These are phyloP conservation scores for Mycena galopus DNA, from an alignment of 768 basidiomycete species.

Conservation along the genomic window DNA sequence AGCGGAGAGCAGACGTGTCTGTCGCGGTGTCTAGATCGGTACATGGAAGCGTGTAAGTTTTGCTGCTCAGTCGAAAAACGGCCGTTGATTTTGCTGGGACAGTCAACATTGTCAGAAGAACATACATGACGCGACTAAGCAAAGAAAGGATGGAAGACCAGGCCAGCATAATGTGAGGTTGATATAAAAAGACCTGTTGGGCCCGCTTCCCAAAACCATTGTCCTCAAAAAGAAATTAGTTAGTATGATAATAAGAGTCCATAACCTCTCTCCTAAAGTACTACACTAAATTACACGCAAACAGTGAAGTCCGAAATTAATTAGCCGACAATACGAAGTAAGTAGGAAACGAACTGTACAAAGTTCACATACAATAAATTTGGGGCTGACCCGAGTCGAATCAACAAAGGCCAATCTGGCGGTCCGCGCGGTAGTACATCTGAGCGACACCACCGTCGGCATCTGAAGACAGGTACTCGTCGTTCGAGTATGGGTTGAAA, in stretches of 20 bases:
- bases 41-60: slow-evolving; percentile 86
- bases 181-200: slow-evolving; percentile 12
- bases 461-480: slow-evolving; percentile 24
- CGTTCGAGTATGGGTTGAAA: slow-evolving; percentile 38
- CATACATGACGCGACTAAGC: slow-evolving; percentile 71
- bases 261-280: slow-evolving; percentile 16
- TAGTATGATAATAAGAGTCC: slow-evolving; percentile 29
- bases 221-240: slow-evolving; percentile 26
- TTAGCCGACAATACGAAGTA: slow-evolving; percentile 22
- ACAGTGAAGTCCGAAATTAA: slow-evolving; percentile 28
- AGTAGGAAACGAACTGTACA: slow-evolving; percentile 17
- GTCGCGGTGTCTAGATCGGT: slow-evolving; percentile 81
- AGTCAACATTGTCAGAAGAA: slow-evolving; percentile 85
- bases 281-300: slow-evolving; percentile 24
- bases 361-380: slow-evolving; percentile 20
- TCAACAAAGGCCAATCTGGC: slow-evolving; percentile 28
- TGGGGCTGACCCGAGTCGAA: neutral
- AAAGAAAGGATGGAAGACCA: slow-evolving; percentile 61
- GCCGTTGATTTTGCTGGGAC: slow-evolving; percentile 1
- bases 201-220: neutral
- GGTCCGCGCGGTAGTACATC: slow-evolving; percentile 29
- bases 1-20: slow-evolving; percentile 72
- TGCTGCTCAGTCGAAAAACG: neutral
- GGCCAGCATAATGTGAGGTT: no score
- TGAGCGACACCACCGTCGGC: slow-evolving; percentile 17